phyloP scores from a whole-genome alignment of 164 flowering plant genomes.

The Dillenia turbinata region DNA sequence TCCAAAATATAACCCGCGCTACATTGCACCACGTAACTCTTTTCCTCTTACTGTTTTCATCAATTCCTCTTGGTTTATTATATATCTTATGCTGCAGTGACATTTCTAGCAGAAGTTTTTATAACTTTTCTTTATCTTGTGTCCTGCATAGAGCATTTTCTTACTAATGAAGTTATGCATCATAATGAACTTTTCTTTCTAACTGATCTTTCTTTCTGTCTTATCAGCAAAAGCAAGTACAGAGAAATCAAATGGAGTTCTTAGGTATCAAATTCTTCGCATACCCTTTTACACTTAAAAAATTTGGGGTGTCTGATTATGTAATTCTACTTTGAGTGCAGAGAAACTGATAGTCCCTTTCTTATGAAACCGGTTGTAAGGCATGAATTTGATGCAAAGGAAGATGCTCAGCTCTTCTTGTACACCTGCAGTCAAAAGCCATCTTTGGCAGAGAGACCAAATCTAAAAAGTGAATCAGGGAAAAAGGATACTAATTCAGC shows the following conservation, averaged over 20 bases:
- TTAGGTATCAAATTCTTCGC: conserved; percentile 14
- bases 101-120: background rate
- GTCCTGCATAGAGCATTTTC: too few relatives aligned
- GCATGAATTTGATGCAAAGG: conserved; percentile 5
- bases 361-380: background rate
- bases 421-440: conserved; percentile 14
- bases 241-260: conserved; percentile 14
- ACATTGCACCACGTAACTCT: conserved; percentile 33
- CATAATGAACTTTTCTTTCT: background rate
- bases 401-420: conserved; percentile 11
- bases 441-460: conserved; percentile 1
- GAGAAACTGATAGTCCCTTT: conserved; percentile 4
- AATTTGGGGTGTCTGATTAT: background rate
- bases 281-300: background rate
- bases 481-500: background rate
- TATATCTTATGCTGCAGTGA: background rate
- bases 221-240: conserved; percentile 15
- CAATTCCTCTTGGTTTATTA: background rate
- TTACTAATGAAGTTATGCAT: too few relatives aligned
- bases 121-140: too few relatives aligned
- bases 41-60: background rate
- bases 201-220: background rate
- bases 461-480: background rate
- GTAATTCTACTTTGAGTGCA: conserved; percentile 1
- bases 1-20: conserved; percentile 33